Conservation (phyloP, 345 rosid species). For the Trapa bicornis region DNA sequence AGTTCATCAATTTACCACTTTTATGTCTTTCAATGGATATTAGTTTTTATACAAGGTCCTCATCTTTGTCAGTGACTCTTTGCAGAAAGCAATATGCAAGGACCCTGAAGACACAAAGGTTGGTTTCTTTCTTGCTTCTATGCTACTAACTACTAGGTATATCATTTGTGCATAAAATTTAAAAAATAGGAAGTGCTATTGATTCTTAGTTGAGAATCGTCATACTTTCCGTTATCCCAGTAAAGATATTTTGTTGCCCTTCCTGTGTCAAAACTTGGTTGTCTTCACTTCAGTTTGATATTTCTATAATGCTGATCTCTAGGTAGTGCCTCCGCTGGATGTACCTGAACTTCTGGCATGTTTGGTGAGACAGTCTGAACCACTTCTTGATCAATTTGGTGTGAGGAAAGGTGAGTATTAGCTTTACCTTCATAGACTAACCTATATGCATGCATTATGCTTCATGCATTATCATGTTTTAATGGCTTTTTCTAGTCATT, state of each 20-base stretch:
- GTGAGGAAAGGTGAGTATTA: conserved; percentile 51
- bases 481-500: not conserved
- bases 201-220: not conserved
- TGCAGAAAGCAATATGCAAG: conserved; percentile 71
- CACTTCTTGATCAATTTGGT: conserved; percentile 88
- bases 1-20: not conserved
- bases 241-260: not conserved
- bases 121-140: conserved; percentile 11
- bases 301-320: not conserved
- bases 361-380: conserved; percentile 83
- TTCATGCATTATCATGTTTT: not conserved
- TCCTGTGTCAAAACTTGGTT: not conserved
- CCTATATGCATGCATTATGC: not conserved
- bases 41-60: not conserved
- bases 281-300: not conserved
- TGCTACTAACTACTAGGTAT: conserved; percentile 4
- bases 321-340: conserved; percentile 85
- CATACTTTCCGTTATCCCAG: not conserved
- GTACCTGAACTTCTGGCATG: conserved; percentile 80
- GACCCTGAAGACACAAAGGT: conserved; percentile 86
- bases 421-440: not conserved
- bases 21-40: not conserved
- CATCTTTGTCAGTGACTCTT: conserved; percentile 5
- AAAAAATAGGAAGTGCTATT: not conserved
- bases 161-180: not conserved